A percentile compares a stretch with the other conserved stretches of the same genome.
These are phyloP conservation scores for Fusarium napiforme DNA, from an alignment of 2,329 filamentous ascomycete genomes.

Conservation along the genomic window DNA sequence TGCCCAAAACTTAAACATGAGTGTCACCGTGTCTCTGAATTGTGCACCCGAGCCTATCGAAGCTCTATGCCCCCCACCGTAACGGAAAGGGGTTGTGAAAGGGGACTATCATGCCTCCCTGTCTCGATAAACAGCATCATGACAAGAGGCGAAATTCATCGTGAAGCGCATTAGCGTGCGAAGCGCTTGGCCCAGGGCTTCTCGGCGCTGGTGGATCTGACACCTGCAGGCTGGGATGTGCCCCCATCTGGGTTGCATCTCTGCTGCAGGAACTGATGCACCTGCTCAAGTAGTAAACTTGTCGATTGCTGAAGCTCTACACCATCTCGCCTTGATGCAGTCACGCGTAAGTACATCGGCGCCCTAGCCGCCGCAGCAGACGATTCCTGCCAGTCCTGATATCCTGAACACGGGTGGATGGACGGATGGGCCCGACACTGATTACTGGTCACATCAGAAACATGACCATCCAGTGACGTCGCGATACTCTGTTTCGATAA, in stretches of 20 bases:
- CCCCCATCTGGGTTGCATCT: constrained; percentile 36
- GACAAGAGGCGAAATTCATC: constrained; percentile 23
- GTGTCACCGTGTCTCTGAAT: constrained; percentile 14
- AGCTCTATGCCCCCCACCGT: constrained; percentile 10
- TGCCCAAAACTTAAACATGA: constrained; percentile 29
- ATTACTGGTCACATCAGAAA: constrained; percentile 16
- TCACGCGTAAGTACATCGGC: constrained; percentile 32
- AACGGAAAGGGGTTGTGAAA: constrained; percentile 18
- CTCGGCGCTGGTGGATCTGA: constrained; percentile 36
- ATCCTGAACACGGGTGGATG: constrained; percentile 19
- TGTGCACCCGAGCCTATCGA: constrained; percentile 26
- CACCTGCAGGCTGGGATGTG: constrained; percentile 34
- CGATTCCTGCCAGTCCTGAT: constrained; percentile 8
- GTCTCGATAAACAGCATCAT: constrained; percentile 19
- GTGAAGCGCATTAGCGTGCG: constrained; percentile 30
- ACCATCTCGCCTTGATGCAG: constrained; percentile 22
- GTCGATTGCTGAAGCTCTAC: constrained; percentile 37
- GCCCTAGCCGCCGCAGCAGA: constrained; percentile 10
- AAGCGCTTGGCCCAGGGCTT: constrained; percentile 26
- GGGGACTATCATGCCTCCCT: constrained; percentile 16
- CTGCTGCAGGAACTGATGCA: constrained; percentile 39
- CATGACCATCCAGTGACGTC: constrained; percentile 35
- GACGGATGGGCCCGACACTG: constrained; percentile 27
- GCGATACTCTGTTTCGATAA: constrained; percentile 16
- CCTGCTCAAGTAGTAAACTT: constrained; percentile 19